Evolutionary conservation across 805 yeast species (phyloP), one percentile per base, ranked within the genome.

Genomic region (Groenewaldozyma tartarivorans): DNA sequence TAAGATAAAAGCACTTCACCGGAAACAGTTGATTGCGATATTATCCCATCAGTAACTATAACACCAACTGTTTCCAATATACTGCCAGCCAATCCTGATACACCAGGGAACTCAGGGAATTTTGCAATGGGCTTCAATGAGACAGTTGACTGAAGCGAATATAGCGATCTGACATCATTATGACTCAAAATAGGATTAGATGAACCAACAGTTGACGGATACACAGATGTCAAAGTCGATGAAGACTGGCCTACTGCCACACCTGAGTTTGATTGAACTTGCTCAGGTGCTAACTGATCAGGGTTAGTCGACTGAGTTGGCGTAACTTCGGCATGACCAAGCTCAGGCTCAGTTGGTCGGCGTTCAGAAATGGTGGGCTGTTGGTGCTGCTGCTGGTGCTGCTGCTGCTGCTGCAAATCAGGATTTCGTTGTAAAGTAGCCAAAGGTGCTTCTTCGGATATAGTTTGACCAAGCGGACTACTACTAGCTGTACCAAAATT

Each of bases 1-100:
- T 77, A 84, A 51, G 80, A 80, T 57, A 87, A 74, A 0, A 95
- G 95, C 50, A 88, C 68, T 62, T 90, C 96, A 39, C 97, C 96
- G 41, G 81, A 71, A 9, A 79, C 69, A 54, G 79, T 77, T 5
- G 85, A 72, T 27, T 74, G 70, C 9, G 61, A 58, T 29, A 79
- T 63, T 34, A 62, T 61, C 16, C 94, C 95, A 53, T 79, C 84
- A 47, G 73, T 75, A 60, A 79, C 79, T 16, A 72, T 69, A 4
- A 86, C 95, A 55, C 77, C 79, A 47, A 85, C 68, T 9, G 82
- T 77, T 63, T 90, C 97, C n/a, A 92, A 88, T 48, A 87, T 66
- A 36, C 94, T 81, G 2, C 88, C 78, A 52, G 80, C 84, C 49
- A 90, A 47, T 17, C 61, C 63, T 4, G 48, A 29, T 2, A 33